Evolutionary conservation across 306 rosid species (phyloP), one percentile per base, ranked within the genome.

Genomic region (Corylus heterophylla): DNA sequence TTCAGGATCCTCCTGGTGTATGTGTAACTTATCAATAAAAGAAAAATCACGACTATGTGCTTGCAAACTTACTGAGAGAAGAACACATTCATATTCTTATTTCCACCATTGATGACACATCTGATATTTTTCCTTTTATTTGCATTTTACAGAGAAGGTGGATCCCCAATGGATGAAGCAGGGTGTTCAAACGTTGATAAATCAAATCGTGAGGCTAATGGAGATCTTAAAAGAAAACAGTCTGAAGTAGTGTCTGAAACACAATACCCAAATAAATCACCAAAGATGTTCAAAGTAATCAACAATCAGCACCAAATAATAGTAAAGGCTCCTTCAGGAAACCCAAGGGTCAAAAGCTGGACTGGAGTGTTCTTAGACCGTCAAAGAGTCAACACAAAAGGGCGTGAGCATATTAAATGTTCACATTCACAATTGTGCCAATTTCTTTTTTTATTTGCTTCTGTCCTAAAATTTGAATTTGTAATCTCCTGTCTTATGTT

Each of bases 331-430:
- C 87, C 31, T 93, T 85, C 85, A 92, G 75, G 86, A 92, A 92
- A 80, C 92, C 93, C 2, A 85, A 81, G 81, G 88, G 73, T 81
- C 89, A 79, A 86, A 88, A 86, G 87, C 84, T 94, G 76, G 82
- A 90, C 79, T 92, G 91, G 90, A 94, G 78, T 3, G 84, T 87
- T 73, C 98, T 94, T 80, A 85, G 97, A 86, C 89, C 91, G 48
- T 79, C 92, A 77, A 84, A 77, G 80, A 66, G 74, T 83, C 86
- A 55, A 84, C 86, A 63, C 70, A 86, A 73, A 83, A 82, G 83
- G 71, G 78, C 85, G 47, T 83, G 86, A 88, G 68, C 78, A 71
- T 80, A 50, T 71, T 80, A 63, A 75, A 79, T 70, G 77, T 74
- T 84, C 75, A 42, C 81, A 74, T 50, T 47, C 47, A n/a, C 51